Base-by-base conservation (phyloP, 192 early-diverging fungal genomes). In the Coemansia sp. region DNA sequence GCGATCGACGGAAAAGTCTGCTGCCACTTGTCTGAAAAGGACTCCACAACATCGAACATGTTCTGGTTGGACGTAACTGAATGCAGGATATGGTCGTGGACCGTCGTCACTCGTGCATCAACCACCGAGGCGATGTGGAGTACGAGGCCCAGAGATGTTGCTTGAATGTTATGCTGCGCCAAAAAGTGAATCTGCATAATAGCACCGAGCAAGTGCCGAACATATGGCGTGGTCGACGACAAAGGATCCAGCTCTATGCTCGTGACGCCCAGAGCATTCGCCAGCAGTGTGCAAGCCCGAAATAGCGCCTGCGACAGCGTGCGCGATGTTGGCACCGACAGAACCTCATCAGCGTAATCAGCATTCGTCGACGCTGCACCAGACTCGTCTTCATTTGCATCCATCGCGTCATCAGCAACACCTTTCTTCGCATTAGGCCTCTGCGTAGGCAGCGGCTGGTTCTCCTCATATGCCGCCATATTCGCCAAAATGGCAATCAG, bases 131-230 rank as follows among this genome's bases (percentile, higher is more conserved):
- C 67, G 13, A 71, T 59, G 42, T 83, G 80, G 53, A 83, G 63
- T 72, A 83, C 56, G 16, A 83, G 63, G 24, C 79, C 79, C 3
- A 81, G 74, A 33, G 75, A 77, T 34, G 80, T 68, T 8, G 80
- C 80, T 53, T 81, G 78, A 64, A 83, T 77, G 40, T 66, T 56
- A 68, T 83, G 80, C 66, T 77, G 80, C 36, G 80, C 80, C 66
- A 83, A 69, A 24, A 64, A 65, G 66, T 83, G 80, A 17, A 68
- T 68, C 65, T 83, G 80, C 80, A 83, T 83, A 31, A 69, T 63
- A 4, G 75, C 72, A 17, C 80, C 80, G n/a, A 83, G 66, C 72
- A 77, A 54, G 29, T 66, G 75, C 33, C 80, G 80, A 42, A 83
- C 63, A n/a, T 69, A 68, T 19, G 80, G 80, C 50, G 80, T 72